Percentiles rank a stretch among this genome's conserved stretches.
Conservation (phyloP, 164 flowering plant species). For the Berberis vulgaris region DNA sequence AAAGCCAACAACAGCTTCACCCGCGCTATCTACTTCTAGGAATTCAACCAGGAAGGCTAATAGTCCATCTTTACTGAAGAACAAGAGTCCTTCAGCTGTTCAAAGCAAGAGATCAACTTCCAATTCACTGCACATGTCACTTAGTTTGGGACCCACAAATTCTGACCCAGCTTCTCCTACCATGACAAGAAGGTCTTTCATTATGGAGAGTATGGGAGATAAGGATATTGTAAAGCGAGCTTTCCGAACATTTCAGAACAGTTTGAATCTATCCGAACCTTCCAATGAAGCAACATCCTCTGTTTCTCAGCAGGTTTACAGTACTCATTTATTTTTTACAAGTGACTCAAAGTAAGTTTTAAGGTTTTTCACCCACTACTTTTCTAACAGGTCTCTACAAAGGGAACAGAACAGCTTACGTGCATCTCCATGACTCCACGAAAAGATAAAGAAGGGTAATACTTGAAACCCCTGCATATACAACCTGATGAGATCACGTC, state of each 20-base stretch:
- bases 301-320: constrained; percentile 35
- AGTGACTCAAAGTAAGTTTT: background rate
- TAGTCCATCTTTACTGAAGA: constrained; percentile 20
- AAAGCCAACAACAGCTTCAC: constrained; percentile 24
- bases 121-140: constrained; percentile 50
- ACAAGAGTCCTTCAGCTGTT: constrained; percentile 16
- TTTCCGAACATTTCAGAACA: constrained; percentile 67
- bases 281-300: constrained; percentile 22
- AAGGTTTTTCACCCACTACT: background rate
- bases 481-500: background rate
- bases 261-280: constrained; percentile 23
- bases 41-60: constrained; percentile 27
- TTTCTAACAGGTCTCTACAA: constrained; percentile 29
- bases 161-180: constrained; percentile 25
- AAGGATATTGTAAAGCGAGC: constrained; percentile 86
- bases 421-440: constrained; percentile 21
- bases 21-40: constrained; percentile 15
- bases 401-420: constrained; percentile 24
- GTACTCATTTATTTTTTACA: background rate
- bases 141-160: constrained; percentile 30
- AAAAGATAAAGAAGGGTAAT: constrained; percentile 55
- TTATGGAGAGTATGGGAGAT: constrained; percentile 92
- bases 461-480: constrained; percentile 3
- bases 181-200: constrained; percentile 46
- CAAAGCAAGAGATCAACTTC: constrained; percentile 33